phyloP scores from a whole-genome alignment of 2,329 filamentous ascomycete species.

The Sporothrix brasiliensis region DNA sequence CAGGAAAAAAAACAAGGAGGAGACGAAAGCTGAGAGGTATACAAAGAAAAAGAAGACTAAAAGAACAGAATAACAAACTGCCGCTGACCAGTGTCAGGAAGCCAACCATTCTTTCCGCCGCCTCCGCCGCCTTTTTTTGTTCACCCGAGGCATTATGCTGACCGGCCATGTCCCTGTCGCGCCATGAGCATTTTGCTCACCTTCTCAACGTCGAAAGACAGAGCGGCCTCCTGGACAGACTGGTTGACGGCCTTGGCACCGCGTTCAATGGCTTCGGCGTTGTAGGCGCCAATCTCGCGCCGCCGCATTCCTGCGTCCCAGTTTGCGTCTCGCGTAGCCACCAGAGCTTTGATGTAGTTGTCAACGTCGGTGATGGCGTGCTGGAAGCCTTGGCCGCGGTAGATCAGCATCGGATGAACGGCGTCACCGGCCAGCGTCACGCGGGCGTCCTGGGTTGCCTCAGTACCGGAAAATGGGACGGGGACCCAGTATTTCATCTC shows the following conservation, averaged over 20 bases:
- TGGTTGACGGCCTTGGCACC: slow-evolving; percentile 44
- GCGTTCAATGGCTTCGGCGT: slow-evolving; percentile 43
- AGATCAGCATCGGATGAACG: slow-evolving; percentile 51
- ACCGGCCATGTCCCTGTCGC: slow-evolving; percentile 39
- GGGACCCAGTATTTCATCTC: slow-evolving; percentile 47
- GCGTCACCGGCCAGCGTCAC: slow-evolving; percentile 48
- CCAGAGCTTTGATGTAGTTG: slow-evolving; percentile 45
- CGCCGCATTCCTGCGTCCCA: slow-evolving; percentile 33
- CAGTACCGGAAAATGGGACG: slow-evolving; percentile 41
- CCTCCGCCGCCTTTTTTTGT: not conserved
- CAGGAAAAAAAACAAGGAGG: not conserved
- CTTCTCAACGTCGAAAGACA: slow-evolving; percentile 40
- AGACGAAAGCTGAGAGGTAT: not conserved
- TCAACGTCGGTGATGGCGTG: slow-evolving; percentile 48
- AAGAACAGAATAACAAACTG: not conserved
- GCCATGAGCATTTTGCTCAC: slow-evolving; percentile 44
- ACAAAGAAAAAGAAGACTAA: not conserved
- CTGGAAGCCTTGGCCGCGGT: slow-evolving; percentile 52
- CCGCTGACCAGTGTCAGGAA: not conserved
- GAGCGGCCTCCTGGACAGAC: slow-evolving; percentile 43
- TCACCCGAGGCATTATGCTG: not conserved
- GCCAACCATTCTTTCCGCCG: too few relatives aligned
- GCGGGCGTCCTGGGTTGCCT: slow-evolving; percentile 40
- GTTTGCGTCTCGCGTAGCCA: slow-evolving; percentile 35
- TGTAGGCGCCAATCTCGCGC: slow-evolving; percentile 40